Base-by-base conservation (phyloP, 2,329 filamentous ascomycete species). In the Epichloe sylvatica region DNA sequence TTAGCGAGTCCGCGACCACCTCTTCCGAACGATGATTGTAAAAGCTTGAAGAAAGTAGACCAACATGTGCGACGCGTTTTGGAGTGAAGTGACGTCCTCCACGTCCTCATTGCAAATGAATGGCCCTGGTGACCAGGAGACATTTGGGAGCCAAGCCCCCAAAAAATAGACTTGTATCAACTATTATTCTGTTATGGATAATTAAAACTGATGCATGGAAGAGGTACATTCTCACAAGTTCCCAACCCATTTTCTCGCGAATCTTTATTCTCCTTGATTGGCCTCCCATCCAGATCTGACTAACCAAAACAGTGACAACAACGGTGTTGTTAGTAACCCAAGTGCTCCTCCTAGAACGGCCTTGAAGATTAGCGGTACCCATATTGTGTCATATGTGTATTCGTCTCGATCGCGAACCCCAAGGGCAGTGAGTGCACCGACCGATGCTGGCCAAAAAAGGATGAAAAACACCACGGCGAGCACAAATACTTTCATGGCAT, bases 321-420 rank as follows among this genome's bases (percentile, higher is more conserved):
- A 54, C 1, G 74, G 74, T 43, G 73, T 74, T 39, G 68, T 70
- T 40, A 75, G 47, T 43, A 75, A 53, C 6, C 68, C 71, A 30
- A 76, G 60, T 39, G 71, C 52, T 6, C 66, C 73, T 12, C 73
- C 74, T 36, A 73, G 64, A 13, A 75, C 57, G 11, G 68, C 60
- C 62, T 77, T 77, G 63, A 75, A 77, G 33, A 72, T 55, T 54
- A 73, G 63, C 8, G 73, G 74, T 49, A 63, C 60, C 73, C 73
- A 77, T 36, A 58, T 58, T 15, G 60, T 56, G 19, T 59, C 43
- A 47, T 67, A 77, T 9, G 62, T 64, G 61, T 67, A 76, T 54
- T 77, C 75, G 38, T 65, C 62, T 8, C 62, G 65, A 13, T 57
- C 50, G 38, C 52, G 60, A 17, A 53, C 56, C 4, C 73, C 73